These are phyloP conservation scores for Fusarium buxicola DNA, from an alignment of 2,329 filamentous ascomycete species.

Conservation along the genomic window DNA sequence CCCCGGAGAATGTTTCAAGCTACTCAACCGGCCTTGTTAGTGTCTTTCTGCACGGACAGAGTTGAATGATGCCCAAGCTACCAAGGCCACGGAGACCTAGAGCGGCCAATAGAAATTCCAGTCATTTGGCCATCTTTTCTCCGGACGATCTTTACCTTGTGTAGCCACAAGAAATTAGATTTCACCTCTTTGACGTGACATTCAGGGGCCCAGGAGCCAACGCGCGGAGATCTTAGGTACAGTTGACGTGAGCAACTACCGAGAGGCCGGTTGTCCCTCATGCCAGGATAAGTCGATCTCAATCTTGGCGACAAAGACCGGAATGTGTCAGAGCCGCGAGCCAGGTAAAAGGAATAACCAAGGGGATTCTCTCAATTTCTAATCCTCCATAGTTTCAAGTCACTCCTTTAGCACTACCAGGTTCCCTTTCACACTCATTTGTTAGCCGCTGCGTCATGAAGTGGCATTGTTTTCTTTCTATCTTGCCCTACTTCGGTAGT, in stretches of 20 bases:
- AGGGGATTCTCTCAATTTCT: slow-evolving; percentile 14
- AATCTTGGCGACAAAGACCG: not conserved
- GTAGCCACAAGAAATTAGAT: not conserved
- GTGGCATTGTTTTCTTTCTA: slow-evolving; percentile 11
- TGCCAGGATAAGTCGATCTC: slow-evolving; percentile 11
- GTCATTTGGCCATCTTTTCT: not conserved
- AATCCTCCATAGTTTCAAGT: slow-evolving; percentile 3
- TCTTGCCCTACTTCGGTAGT: not conserved
- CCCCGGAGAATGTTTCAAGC: slow-evolving; percentile 12
- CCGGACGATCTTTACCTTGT: slow-evolving; percentile 1
- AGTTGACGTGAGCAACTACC: not conserved
- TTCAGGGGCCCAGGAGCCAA: not conserved
- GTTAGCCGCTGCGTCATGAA: slow-evolving; percentile 4
- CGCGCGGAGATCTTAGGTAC: not conserved
- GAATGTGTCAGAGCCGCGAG: not conserved
- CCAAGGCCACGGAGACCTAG: no score
- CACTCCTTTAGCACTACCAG: not conserved
- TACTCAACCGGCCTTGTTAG: not conserved
- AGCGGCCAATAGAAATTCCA: no score
- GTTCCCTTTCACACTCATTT: slow-evolving; percentile 1
- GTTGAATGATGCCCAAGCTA: not conserved
- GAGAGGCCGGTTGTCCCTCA: not conserved
- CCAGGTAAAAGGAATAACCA: not conserved
- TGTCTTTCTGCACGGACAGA: not conserved
- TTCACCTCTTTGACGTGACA: not conserved